phyloP scores from a whole-genome alignment of 1,284 basidiomycete species.

The Leccinum olivaceoglutinosum region DNA sequence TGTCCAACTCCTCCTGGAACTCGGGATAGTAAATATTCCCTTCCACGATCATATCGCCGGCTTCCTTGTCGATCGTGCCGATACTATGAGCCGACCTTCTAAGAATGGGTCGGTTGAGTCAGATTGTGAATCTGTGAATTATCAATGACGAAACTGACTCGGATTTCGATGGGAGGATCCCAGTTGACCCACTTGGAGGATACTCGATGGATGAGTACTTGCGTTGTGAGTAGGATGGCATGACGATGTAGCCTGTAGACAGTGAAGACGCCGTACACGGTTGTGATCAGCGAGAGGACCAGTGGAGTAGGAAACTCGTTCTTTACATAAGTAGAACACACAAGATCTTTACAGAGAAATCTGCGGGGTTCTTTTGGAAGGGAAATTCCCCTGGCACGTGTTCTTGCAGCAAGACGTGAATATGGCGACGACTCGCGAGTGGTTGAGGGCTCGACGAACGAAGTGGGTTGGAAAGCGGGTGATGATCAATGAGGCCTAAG shows the following conservation, averaged over 20 bases:
- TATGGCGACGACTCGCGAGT: constrained; percentile 55
- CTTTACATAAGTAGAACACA: constrained; percentile 5
- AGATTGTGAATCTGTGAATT: not conserved
- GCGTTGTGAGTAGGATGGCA: constrained; percentile 15
- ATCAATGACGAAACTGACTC: constrained; percentile 11
- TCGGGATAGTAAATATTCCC: constrained; percentile 26
- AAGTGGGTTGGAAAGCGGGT: constrained; percentile 77
- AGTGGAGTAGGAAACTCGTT: not conserved
- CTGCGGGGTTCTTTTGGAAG: no score
- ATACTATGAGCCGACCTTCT: constrained; percentile 23
- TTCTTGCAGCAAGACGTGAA: constrained; percentile 79
- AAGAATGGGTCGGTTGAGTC: not conserved
- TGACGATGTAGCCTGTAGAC: not conserved
- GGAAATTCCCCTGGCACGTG: constrained; percentile 56
- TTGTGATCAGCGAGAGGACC: not conserved
- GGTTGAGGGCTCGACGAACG: constrained; percentile 49
- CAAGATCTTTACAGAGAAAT: no score
- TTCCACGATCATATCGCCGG: constrained; percentile 18
- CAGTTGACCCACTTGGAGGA: constrained; percentile 28
- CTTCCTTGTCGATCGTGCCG: constrained; percentile 21
- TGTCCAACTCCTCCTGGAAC: constrained; percentile 22
- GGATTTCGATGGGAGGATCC: constrained; percentile 19
- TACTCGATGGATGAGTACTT: constrained; percentile 22
- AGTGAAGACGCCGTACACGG: not conserved
- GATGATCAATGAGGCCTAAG: constrained; percentile 45